Evolutionary conservation across 116 monocot species (phyloP), one percentile per base, ranked within the genome.

Genomic region (Thalassia testudinum): DNA sequence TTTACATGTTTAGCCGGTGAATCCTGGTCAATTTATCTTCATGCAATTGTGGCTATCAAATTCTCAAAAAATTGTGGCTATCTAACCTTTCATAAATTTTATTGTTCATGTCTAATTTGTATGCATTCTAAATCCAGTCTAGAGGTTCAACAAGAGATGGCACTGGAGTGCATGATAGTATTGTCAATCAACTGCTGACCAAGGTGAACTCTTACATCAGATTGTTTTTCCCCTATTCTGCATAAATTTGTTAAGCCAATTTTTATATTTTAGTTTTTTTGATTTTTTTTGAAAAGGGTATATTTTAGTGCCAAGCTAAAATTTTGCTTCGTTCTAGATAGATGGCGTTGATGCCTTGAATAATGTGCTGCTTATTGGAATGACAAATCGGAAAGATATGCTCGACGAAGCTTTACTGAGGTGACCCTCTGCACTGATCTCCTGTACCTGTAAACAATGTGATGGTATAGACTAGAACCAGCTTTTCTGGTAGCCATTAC

Each of bases 361-460:
- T 52, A 97, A 97, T 67, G 97, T 97, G 17, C 62, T 97, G 54
- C 97, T 97, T 49, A 97, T 97, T 85, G 97, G 97, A 68, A 95
- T 95, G 95, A 95, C 95, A 37, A 95, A 95, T 60, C 73, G 97
- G 52, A 97, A 89, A 64, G 97, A 97, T 80, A 66, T 97, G 44
- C 67, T 97, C 45, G 97, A 97, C 80, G 89, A 88, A 79, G 97
- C 97, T 42, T 61, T 97, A 27, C 67, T 97, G 56, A 85, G 97
- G 97, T 85, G 38, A 56, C 47, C 53, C 15, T 23, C 14, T 52
- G 22, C 49, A 20, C 49, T 51, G n/a, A n/a, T n/a, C n/a, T n/a
- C n/a, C n/a, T n/a, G n/a, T n/a, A n/a, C n/a, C n/a, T n/a, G n/a
- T n/a, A n/a, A n/a, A n/a, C n/a, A n/a, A n/a, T n/a, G n/a, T n/a